Base-by-base conservation (phyloP, 2,329 filamentous ascomycete genomes). In the Fusarium buxicola region DNA sequence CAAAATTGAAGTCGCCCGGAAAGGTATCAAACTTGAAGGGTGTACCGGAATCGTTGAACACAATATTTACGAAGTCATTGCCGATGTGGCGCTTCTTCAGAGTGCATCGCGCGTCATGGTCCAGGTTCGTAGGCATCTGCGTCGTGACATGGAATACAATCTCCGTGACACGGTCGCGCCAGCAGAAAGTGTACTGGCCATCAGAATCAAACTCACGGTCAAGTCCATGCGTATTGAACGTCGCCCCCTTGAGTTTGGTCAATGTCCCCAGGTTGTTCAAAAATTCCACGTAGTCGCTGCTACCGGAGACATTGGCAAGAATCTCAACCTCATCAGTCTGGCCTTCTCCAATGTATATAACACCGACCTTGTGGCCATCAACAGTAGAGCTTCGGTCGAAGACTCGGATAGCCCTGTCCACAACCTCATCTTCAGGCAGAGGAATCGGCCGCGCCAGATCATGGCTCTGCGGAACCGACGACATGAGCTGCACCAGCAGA, bases 21-120 rank as follows among this genome's bases (percentile, higher is more conserved):
- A 99, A 96, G 0, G 92, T 97, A 73, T 97, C 87, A 73, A 97
- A 96, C 50, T 86, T 85, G 79, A 97, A 98, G 0, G 91, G 90
- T 43, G 89, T 76, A n/a, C 95, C 94, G 3, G 94, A 97, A 71
- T 96, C 92, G 75, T 99, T 99, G 83, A 96, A 99, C 55, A 99
- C 90, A 68, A 99, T 96, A 74, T 97, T 98, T 73, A 99, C 95
- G 75, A 92, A 96, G 76, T 98, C 95, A 73, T 99, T 99, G 55
- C 95, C 95, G 59, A 98, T 95, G 72, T 98, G 96, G 3, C 89
- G 85, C 77, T 99, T 99, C 81, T 99, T 99, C 74, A 87, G 84
- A 60, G 89, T 88, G 72, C 90, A 92, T 60, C 87, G 84, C 9
- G 90, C 86, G 69, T 97, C 93, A 27, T 86, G 84, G 50, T 92